Evolutionary conservation across 129 eudicot species (phyloP).

Genomic region (Calendula officinalis): DNA sequence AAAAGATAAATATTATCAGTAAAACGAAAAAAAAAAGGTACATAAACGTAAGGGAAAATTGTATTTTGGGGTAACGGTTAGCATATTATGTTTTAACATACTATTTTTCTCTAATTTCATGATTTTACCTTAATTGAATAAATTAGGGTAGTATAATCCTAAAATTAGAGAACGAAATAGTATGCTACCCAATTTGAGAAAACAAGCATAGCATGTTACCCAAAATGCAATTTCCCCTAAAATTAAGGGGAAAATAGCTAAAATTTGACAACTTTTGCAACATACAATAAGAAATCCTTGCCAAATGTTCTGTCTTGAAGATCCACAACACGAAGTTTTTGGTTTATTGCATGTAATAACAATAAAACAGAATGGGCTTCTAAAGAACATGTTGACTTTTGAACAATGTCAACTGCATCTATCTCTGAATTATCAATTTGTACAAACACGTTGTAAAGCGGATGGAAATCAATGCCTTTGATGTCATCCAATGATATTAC

Average conservation of each 20-base stretch:
- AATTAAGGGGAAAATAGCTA: background rate
- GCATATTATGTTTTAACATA: too few species aligned
- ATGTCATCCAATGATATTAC: conserved; percentile 61
- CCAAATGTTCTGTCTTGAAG: conserved; percentile 70
- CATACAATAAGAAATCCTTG: conserved; percentile 82
- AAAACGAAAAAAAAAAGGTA: background rate
- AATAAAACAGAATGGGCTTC: conserved; percentile 61
- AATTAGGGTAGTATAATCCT: too few species aligned
- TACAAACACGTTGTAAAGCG: conserved; percentile 49
- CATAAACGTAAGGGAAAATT: background rate
- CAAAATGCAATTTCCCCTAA: background rate
- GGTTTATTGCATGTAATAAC: conserved; percentile 58
- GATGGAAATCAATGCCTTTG: conserved; percentile 61
- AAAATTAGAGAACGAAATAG: too few species aligned
- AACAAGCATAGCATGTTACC: background rate
- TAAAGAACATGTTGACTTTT: conserved; percentile 62
- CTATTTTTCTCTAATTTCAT: too few species aligned
- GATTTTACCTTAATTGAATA: too few species aligned
- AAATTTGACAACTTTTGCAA: background rate
- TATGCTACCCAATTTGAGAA: background rate
- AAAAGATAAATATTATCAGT: background rate
- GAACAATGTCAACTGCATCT: conserved; percentile 77
- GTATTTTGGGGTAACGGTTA: too few species aligned
- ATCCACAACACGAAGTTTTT: conserved; percentile 75
- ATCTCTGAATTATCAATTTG: conserved; percentile 69